Evolutionary conservation across 1,139 yeast species (phyloP), one percentile per base, ranked within the genome.

Genomic region (Debaryomyces sp.): DNA sequence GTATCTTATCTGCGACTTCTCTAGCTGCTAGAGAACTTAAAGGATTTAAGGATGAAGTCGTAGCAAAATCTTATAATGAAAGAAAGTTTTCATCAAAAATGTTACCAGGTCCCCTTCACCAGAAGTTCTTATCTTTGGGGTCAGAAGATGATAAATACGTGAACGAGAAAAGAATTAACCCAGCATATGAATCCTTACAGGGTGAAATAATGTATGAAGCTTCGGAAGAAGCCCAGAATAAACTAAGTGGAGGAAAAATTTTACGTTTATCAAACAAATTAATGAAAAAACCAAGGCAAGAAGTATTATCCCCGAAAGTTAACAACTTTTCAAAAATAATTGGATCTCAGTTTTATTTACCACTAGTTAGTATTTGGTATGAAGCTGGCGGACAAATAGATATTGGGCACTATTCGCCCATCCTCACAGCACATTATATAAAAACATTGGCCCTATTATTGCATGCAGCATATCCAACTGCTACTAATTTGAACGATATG

Each of bases 1-100:
- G 73, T 47, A 70, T 85, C 18, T 63, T 87, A 27, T 75, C 87
- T 1, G 69, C 84, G 0, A 60, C 85, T 13, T 81, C 87, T 0
- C 64, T 85, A 35, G 79, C 85, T 4, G 83, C 85, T 0, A 66
- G 94, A 53, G 84, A 82, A 53, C 67, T 84, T 13, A 67, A 81
- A 44, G 92, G 92, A 0, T 63, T 73, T 30, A 71, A 77, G 1
- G 92, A 87, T 63, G 70, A 67, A 0, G 50, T 59, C 6, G 73
- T 75, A 2, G 53, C 69, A 10, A 70, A 67, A 21, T 76, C 81
- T 5, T 77, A 63, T 47, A 58, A 52, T 10, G 53, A 54, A 9
- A 60, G 61, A 2, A 55, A 56, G 1, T 68, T 75, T 56, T 70
- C 82, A 0, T 63, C 81, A 0, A 75, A 77, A 50, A 60, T 55